These are phyloP conservation scores for Lichtheimia ornata DNA, from an alignment of 371 early-diverging fungal genomes.

Conservation along the genomic window DNA sequence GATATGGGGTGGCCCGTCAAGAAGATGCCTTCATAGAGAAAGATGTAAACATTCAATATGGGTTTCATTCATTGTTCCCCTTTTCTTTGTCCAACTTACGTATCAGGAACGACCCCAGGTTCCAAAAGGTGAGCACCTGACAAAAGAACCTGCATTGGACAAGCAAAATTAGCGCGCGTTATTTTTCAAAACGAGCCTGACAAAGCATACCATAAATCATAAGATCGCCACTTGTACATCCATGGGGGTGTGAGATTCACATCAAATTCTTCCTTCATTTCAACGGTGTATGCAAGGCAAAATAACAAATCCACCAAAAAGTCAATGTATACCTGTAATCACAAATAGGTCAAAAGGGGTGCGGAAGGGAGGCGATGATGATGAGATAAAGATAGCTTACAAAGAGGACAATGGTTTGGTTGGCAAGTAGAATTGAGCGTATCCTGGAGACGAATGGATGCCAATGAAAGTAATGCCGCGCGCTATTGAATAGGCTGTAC, in stretches of 20 bases:
- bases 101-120: conserved; percentile 43
- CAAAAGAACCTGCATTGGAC: conserved; percentile 37
- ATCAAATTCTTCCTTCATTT: conserved; percentile 59
- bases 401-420: conserved; percentile 25
- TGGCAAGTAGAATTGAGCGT: conserved; percentile 13
- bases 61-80: no score
- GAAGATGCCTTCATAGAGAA: conserved; percentile 19
- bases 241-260: conserved; percentile 52
- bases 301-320: conserved; percentile 62
- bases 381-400: conserved; percentile 11
- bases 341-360: not conserved
- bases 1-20: conserved; percentile 31
- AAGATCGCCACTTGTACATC: conserved; percentile 63
- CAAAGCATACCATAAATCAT: conserved; percentile 46
- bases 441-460: conserved; percentile 13
- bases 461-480: conserved; percentile 20
- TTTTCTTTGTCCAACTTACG: conserved; percentile 20
- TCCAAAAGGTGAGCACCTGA: conserved; percentile 46
- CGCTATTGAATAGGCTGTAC: conserved; percentile 17
- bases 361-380: not conserved
- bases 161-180: conserved; percentile 10
- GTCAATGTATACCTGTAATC: conserved; percentile 53
- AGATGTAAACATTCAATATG: no score
- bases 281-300: conserved; percentile 66
- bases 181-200: not conserved